These are phyloP conservation scores for Cinnamomum chago DNA, from an alignment of 164 flowering plant species.

Conservation along the genomic window DNA sequence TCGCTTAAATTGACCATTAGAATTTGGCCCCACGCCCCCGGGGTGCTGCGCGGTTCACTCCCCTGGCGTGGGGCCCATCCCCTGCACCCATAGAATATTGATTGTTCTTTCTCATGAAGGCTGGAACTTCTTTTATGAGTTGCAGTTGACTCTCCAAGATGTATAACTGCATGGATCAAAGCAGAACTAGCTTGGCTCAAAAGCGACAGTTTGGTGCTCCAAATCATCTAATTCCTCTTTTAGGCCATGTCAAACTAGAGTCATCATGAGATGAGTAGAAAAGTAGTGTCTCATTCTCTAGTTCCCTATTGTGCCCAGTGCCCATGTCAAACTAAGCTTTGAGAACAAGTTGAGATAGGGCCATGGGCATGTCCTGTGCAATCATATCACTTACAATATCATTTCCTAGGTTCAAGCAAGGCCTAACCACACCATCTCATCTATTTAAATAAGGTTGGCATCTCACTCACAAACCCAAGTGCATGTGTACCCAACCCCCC, in stretches of 20 bases:
- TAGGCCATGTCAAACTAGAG: conserved; percentile 5
- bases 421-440: conserved; percentile 3
- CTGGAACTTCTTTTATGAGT: background rate
- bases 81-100: too few species aligned
- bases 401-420: conserved; percentile 1
- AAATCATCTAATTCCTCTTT: conserved; percentile 4
- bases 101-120: background rate
- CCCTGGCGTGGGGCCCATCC: too few species aligned
- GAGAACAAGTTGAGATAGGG: conserved; percentile 13
- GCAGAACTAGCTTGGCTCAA: background rate
- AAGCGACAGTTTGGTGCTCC: conserved; percentile 6
- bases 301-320: background rate
- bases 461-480: background rate
- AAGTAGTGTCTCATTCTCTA: background rate
- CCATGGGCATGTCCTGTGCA: conserved; percentile 1
- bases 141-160: background rate
- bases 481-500: background rate
- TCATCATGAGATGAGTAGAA: conserved; percentile 1
- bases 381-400: conserved; percentile 2
- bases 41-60: too few species aligned
- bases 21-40: too few species aligned
- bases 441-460: background rate
- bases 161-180: background rate
- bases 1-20: too few species aligned
- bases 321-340: conserved; percentile 10